Base-by-base conservation (phyloP, 768 basidiomycete species). In the Mrakia gelida region DNA sequence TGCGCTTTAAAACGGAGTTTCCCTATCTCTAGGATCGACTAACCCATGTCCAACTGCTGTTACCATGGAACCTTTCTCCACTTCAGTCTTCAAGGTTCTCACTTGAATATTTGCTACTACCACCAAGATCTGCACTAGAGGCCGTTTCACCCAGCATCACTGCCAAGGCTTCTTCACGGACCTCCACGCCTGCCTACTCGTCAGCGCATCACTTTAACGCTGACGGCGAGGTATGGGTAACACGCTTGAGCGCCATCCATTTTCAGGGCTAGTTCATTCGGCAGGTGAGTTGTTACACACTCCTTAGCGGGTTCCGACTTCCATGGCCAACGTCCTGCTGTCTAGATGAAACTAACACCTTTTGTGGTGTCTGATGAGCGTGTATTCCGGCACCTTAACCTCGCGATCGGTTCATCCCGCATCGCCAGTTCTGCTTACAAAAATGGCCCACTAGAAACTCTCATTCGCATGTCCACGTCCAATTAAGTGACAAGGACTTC, bases 251-350 rank as follows among this genome's bases (percentile, higher is more conserved):
- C 90, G 90, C 91, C 90, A 91, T 91, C 91, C 90, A 91, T 91
- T 91, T 91, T 91, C 89, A 91, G 90, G 90, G 90, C 90, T 90
- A 91, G 90, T 91, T 91, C 88, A 90, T 92, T 92, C 90, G 89
- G 90, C 90, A 91, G 90, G 90, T 91, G 90, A 91, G 90, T 91
- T 90, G 90, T 45, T 90, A 90, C 90, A 91, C 90, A 91, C 89
- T 90, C 89, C 90, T 90, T 90, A 90, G 90, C 89, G 89, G 90
- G 86, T 91, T 90, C 88, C 88, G 89, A 91, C 90, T 90, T 45
- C 45, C 45, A 45, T 45, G 45, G 45, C 45, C 45, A 91, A 90
- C 89, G 88, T 91, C 90, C 90, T 90, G 90, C 90, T 91, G 90
- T 91, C 89, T 91, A 89, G 88, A 91, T 89, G 89, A 91, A n/a